Conservation (phyloP, 148 eudicot species). For the Heliosperma pusillum region DNA sequence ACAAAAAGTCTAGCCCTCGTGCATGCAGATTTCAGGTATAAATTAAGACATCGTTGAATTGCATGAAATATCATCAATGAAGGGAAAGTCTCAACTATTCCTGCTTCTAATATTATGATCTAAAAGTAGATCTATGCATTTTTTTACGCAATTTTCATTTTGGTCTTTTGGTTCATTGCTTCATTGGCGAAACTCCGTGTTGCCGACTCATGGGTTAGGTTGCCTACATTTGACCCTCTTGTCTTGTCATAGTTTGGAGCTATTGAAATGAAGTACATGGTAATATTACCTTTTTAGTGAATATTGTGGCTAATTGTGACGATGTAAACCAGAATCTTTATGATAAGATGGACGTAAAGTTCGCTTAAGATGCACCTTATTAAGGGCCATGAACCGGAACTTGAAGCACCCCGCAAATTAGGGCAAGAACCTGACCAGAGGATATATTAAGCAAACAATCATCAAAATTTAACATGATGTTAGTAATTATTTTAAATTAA, state of each 20-base stretch:
- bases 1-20: slow-evolving; percentile 62
- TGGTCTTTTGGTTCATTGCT: neutral
- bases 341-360: too few relatives aligned
- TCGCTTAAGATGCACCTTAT: too few relatives aligned
- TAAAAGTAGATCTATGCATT: neutral
- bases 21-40: slow-evolving; percentile 70
- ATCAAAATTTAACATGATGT: too few relatives aligned
- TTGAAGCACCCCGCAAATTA: too few relatives aligned
- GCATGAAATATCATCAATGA: neutral
- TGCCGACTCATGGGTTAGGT: neutral
- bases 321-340: too few relatives aligned
- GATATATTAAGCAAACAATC: too few relatives aligned
- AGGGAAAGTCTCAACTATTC: neutral
- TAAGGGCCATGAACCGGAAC: too few relatives aligned
- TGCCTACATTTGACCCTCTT: neutral
- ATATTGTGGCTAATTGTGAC: too few relatives aligned
- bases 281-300: neutral
- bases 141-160: neutral
- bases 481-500: too few relatives aligned
- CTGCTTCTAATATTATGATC: neutral
- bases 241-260: neutral
- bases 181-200: neutral
- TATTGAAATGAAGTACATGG: too few relatives aligned
- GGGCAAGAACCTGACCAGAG: too few relatives aligned
- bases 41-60: neutral